Conservation (phyloP, 495 filamentous ascomycete species). For the Talaromyces liani region DNA sequence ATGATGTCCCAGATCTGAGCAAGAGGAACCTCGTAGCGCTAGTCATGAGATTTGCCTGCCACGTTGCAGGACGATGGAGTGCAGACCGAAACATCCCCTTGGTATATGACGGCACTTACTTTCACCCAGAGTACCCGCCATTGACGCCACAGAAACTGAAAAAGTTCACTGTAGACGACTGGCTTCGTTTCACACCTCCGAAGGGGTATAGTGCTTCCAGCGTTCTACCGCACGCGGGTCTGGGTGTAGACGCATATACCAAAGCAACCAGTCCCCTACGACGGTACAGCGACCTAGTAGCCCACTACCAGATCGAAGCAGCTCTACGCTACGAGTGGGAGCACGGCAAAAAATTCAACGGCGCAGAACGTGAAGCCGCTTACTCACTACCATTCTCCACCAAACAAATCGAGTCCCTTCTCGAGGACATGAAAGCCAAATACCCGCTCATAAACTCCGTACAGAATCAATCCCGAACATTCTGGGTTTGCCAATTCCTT, state of each 20-base stretch:
- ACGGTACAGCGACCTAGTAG: conserved; percentile 73
- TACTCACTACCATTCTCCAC: conserved; percentile 57
- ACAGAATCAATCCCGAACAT: conserved; percentile 30
- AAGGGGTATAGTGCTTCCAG: conserved; percentile 37
- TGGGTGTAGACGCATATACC: conserved; percentile 65
- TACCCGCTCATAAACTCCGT: conserved; percentile 22
- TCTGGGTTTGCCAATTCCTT: conserved; percentile 65
- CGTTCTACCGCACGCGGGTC: conserved; percentile 46
- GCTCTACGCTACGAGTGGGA: conserved; percentile 63
- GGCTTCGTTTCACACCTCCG: conserved; percentile 36
- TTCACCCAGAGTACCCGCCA: conserved; percentile 45
- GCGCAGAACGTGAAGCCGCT: conserved; percentile 19
- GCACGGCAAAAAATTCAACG: conserved; percentile 44
- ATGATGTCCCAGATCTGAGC: conserved; percentile 32
- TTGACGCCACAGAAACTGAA: conserved; percentile 30
- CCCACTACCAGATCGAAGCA: conserved; percentile 87
- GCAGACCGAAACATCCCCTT: conserved; percentile 66
- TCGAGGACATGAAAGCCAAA: conserved; percentile 16
- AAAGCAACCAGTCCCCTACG: conserved; percentile 84
- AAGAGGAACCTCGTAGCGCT: conserved; percentile 44
- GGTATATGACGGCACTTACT: conserved; percentile 64
- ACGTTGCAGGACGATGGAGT: conserved; percentile 68
- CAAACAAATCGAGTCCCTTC: conserved; percentile 41
- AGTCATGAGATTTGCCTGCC: conserved; percentile 73
- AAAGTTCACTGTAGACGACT: conserved; percentile 24